Evolutionary conservation across 768 basidiomycete species (phyloP), one percentile per base, ranked within the genome.

Genomic region (Boletus vermiculosoides): DNA sequence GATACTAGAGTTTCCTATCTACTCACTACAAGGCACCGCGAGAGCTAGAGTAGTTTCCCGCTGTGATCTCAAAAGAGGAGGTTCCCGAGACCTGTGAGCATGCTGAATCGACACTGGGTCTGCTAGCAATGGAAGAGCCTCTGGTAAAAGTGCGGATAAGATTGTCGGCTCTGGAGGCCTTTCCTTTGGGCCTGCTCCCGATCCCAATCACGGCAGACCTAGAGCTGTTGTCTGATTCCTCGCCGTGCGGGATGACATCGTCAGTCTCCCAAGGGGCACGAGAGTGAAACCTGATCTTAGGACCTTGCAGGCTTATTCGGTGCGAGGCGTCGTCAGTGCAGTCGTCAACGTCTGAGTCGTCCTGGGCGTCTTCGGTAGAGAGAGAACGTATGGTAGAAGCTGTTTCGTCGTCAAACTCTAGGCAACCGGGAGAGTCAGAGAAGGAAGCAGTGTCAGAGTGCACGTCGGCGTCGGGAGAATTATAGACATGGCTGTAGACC

Each of bases 211-310:
- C 56, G 62, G 67, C 61, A 52, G 71, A 67, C 68, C 70, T 64
- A 54, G 68, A 57, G 45, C 66, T 69, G 23, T 75, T 74, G 40
- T 80, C 78, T 5, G 73, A 63, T 41, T 84, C 83, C 33, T 78
- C 82, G 64, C 79, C 80, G 31, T 76, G 70, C 3, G 79, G 55
- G 4, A 71, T 39, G 37, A 75, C 78, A 15, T 79, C 83, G 48
- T 83, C 87, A 37, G 79, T 72, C 72, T 92, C 90, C 90, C 90
- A 93, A 40, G 90, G 90, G 18, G 90, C 87, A 25, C 81, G 86
- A 59, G 87, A 88, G 71, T 90, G 88, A 66, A 90, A 84, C 50
- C 85, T 84, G 80, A 92, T 88, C 71, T 84, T 90, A 31, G 90
- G 90, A n/a, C 91, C 91, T 34, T 87, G 82, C 47, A 86, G 74